Evolutionary conservation across 2,329 filamentous ascomycete genomes (phyloP).

Genomic region (Huntiella moniliformis): DNA sequence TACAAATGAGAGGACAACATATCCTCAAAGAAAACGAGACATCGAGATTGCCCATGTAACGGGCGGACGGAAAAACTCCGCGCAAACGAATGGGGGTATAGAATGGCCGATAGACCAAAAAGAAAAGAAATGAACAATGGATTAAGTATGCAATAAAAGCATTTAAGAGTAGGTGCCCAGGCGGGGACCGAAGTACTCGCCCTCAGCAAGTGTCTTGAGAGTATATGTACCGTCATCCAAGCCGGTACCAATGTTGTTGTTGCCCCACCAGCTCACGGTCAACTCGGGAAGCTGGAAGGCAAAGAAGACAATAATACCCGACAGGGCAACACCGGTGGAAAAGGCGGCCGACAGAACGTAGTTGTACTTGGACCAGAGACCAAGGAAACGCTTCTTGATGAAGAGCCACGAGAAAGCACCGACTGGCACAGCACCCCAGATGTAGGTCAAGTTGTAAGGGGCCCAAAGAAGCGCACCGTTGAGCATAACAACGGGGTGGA

Average conservation of each 20-base stretch:
- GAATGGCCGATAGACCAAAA: background rate
- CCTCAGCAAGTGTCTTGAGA: slow-evolving; percentile 18
- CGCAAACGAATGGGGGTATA: background rate
- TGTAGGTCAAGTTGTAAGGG: slow-evolving; percentile 25
- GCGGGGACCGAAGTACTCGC: slow-evolving; percentile 19
- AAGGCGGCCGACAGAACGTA: slow-evolving; percentile 34
- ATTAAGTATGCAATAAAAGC: too few species aligned
- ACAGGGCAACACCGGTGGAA: slow-evolving; percentile 30
- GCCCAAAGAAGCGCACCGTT: slow-evolving; percentile 20
- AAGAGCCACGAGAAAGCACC: slow-evolving; percentile 25
- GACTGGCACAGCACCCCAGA: slow-evolving; percentile 26
- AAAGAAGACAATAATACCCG: slow-evolving; percentile 35
- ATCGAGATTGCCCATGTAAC: background rate
- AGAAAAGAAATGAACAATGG: background rate
- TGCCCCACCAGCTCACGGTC: slow-evolving; percentile 31
- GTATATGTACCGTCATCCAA: slow-evolving; percentile 25
- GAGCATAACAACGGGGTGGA: slow-evolving; percentile 23
- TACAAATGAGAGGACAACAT: too few species aligned
- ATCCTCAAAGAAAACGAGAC: background rate
- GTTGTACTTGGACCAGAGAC: slow-evolving; percentile 29
- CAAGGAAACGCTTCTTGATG: slow-evolving; percentile 20
- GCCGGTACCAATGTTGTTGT: slow-evolving; percentile 22
- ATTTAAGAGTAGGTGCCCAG: slow-evolving; percentile 11
- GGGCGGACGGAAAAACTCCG: background rate
- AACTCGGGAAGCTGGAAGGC: slow-evolving; percentile 26